These are phyloP conservation scores for Gonapodya sp. DNA, from an alignment of 192 early-diverging fungal species.

Conservation along the genomic window DNA sequence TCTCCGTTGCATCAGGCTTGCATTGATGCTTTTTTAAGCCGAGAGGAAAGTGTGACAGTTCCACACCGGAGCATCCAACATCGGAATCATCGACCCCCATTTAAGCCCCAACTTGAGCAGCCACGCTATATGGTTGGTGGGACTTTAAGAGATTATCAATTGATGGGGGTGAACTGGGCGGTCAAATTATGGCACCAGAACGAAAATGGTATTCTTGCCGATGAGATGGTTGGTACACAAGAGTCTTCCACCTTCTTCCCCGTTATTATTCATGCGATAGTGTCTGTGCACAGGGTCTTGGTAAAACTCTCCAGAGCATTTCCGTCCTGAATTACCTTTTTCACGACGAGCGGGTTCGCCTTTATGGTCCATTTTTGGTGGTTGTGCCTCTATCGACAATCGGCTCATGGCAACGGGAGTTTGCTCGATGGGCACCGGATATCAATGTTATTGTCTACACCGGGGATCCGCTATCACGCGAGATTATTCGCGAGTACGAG, in stretches of 20 bases:
- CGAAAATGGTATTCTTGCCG: constrained; percentile 93
- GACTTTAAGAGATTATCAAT: constrained; percentile 88
- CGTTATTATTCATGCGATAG: constrained; percentile 6
- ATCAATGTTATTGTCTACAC: constrained; percentile 87
- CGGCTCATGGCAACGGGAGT: constrained; percentile 91
- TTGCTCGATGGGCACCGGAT: constrained; percentile 88
- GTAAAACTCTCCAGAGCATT: constrained; percentile 97
- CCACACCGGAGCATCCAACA: constrained; percentile 54
- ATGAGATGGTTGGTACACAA: constrained; percentile 47
- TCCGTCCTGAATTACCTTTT: constrained; percentile 84
- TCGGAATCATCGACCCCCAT: constrained; percentile 51
- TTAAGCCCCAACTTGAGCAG: constrained; percentile 66
- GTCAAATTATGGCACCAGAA: constrained; percentile 88
- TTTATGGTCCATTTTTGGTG: constrained; percentile 87
- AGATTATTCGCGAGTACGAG: constrained; percentile 89
- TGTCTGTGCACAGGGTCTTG: constrained; percentile 51
- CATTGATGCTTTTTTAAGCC: constrained; percentile 77
- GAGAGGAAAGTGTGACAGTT: constrained; percentile 59
- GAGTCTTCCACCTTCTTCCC: neutral
- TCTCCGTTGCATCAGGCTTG: constrained; percentile 60
- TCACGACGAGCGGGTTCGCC: constrained; percentile 55
- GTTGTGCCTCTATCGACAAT: constrained; percentile 96
- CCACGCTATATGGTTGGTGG: constrained; percentile 77
- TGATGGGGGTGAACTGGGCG: constrained; percentile 95
- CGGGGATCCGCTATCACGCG: constrained; percentile 69